phyloP scores from a whole-genome alignment of 306 rosid species.

The Ammopiptanthus mongolicus region DNA sequence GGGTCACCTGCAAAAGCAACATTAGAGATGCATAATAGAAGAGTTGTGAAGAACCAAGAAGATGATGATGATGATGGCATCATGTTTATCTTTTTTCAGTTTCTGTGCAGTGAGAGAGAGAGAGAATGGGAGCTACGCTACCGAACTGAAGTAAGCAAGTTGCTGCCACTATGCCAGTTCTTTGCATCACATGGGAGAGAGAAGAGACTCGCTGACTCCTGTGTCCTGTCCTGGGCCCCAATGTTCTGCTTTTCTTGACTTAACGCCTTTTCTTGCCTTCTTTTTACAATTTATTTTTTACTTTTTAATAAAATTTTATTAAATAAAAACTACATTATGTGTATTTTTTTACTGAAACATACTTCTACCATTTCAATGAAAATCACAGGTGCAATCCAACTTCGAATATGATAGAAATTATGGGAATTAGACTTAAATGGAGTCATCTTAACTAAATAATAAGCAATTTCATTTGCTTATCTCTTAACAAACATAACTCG shows the following conservation, averaged over 20 bases:
- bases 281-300: neutral
- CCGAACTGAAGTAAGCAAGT: neutral
- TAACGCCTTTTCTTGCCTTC: neutral
- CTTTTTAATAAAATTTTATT: neutral
- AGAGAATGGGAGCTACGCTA: no score
- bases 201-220: constrained; percentile 1
- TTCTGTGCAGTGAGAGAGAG: neutral
- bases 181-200: constrained; percentile 29
- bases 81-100: constrained; percentile 2
- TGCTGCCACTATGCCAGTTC: neutral
- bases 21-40: constrained; percentile 33
- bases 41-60: constrained; percentile 29
- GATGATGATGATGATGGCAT: constrained; percentile 37
- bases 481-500: no score
- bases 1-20: constrained; percentile 71
- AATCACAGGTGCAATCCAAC: no score
- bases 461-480: no score
- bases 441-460: no score
- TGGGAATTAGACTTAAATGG: no score
- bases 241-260: neutral
- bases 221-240: constrained; percentile 5
- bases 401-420: no score
- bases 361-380: no score
- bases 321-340: no score
- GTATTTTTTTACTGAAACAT: no score